Percentiles rank a stretch among this genome's conserved stretches.
Evolutionary conservation across 2,329 filamentous ascomycete genomes (phyloP).

Genomic region (Arthrobotrys sinensis): DNA sequence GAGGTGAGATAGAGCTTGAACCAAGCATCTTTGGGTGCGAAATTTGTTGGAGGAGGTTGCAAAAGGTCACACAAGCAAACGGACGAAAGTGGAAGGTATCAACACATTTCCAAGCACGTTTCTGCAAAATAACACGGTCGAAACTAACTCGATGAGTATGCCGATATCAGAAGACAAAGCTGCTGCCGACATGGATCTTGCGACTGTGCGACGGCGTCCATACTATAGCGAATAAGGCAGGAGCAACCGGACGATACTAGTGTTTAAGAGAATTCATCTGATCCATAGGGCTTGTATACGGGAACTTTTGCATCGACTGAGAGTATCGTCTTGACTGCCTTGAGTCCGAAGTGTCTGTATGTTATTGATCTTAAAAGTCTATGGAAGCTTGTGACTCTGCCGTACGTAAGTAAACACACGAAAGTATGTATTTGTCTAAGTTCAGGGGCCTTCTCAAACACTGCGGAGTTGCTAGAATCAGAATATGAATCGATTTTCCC

Average conservation of each 20-base stretch:
- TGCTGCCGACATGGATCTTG: background rate
- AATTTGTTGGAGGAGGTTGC: conserved; percentile 56
- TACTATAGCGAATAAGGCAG: conserved; percentile 9
- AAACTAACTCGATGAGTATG: background rate
- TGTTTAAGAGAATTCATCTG: background rate
- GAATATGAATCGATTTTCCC: conserved; percentile 40
- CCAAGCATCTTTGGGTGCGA: background rate
- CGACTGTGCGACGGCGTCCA: background rate
- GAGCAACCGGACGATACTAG: background rate
- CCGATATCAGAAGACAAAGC: background rate
- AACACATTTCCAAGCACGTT: conserved; percentile 28
- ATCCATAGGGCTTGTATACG: conserved; percentile 15
- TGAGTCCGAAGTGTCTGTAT: background rate
- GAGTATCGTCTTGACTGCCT: background rate
- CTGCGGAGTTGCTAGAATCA: background rate
- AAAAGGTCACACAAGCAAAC: conserved; percentile 39
- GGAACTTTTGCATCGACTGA: background rate
- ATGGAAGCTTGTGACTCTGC: conserved; percentile 9
- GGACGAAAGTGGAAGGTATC: conserved; percentile 54
- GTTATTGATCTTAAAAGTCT: background rate
- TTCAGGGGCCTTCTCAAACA: background rate
- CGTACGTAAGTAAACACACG: background rate
- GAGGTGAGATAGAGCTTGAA: conserved; percentile 1
- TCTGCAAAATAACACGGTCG: conserved; percentile 24
- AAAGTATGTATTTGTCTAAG: background rate